A percentile compares a stretch with the other conserved stretches of the same genome.
These are phyloP conservation scores for Neurospora sp. DNA, from an alignment of 495 filamentous ascomycete genomes.

Conservation along the genomic window DNA sequence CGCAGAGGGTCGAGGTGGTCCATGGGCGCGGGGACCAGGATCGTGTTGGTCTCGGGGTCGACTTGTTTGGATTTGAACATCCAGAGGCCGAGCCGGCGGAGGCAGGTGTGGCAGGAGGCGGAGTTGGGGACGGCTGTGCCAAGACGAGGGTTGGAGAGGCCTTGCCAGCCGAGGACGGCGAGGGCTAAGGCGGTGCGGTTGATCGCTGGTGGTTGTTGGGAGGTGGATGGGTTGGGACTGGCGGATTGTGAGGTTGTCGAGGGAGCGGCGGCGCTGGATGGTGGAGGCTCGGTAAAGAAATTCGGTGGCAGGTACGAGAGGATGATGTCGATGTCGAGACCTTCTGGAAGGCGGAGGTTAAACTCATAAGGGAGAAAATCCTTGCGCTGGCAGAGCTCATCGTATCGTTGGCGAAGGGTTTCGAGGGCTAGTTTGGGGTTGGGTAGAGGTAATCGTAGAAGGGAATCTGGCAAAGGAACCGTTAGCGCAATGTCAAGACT, in stretches of 20 bases:
- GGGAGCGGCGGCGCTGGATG: constrained; percentile 7
- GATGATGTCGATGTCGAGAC: constrained; percentile 39
- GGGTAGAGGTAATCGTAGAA: constrained; percentile 41
- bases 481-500: constrained; percentile 22
- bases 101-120: constrained; percentile 73
- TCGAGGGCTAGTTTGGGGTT: constrained; percentile 47
- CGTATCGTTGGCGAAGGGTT: constrained; percentile 50
- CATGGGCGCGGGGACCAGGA: constrained; percentile 47
- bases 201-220: constrained; percentile 14
- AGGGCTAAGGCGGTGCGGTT: constrained; percentile 62
- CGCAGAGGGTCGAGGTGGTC: constrained; percentile 53
- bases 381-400: constrained; percentile 35
- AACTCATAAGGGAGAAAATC: constrained; percentile 42
- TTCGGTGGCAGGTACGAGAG: constrained; percentile 35
- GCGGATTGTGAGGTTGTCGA: constrained; percentile 9
- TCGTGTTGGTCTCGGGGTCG: constrained; percentile 32
- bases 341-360: constrained; percentile 37
- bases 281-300: constrained; percentile 32
- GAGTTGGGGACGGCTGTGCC: constrained; percentile 45
- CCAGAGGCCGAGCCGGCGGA: constrained; percentile 86
- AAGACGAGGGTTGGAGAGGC: constrained; percentile 50
- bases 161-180: constrained; percentile 80
- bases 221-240: background rate
- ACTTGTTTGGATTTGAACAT: constrained; percentile 64
- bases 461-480: constrained; percentile 38